Percentiles rank a stretch among this genome's conserved stretches.
These are phyloP conservation scores for Xylaria hypoxylon DNA, from an alignment of 2,329 filamentous ascomycete genomes.

Conservation along the genomic window DNA sequence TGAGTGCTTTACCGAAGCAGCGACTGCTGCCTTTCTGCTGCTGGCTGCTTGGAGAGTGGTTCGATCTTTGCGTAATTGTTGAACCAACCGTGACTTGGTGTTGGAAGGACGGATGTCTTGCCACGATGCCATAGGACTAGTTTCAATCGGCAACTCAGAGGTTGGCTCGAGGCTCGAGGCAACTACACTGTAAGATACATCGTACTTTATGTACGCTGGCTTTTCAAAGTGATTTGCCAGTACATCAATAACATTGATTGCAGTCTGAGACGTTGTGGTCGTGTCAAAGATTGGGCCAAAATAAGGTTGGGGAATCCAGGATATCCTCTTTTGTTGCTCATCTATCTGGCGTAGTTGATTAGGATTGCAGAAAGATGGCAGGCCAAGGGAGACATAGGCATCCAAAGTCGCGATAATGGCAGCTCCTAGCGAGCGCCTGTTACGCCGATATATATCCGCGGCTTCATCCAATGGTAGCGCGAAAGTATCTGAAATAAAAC, in stretches of 20 bases:
- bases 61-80: constrained; percentile 10
- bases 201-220: constrained; percentile 51
- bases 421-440: constrained; percentile 54
- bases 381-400: constrained; percentile 55
- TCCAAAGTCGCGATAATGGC: constrained; percentile 59
- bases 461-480: constrained; percentile 57
- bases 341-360: constrained; percentile 49
- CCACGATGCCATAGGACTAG: constrained; percentile 1
- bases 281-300: constrained; percentile 58
- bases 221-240: constrained; percentile 58
- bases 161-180: constrained; percentile 41
- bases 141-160: constrained; percentile 10
- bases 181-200: constrained; percentile 47
- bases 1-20: constrained; percentile 46
- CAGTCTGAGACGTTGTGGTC: constrained; percentile 46
- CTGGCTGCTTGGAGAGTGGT: constrained; percentile 38
- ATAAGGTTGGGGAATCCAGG: constrained; percentile 58
- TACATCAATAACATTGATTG: constrained; percentile 56
- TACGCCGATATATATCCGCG: constrained; percentile 55
- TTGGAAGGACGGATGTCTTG: not conserved
- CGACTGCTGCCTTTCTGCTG: constrained; percentile 33
- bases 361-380: constrained; percentile 51
- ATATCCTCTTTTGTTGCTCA: constrained; percentile 54
- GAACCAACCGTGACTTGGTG: not conserved
- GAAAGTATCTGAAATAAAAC: constrained; percentile 59